Percentiles rank a stretch among this genome's conserved stretches.
Evolutionary conservation across 1,284 basidiomycete genomes (phyloP).

Genomic region (Sphagnurus paluster): DNA sequence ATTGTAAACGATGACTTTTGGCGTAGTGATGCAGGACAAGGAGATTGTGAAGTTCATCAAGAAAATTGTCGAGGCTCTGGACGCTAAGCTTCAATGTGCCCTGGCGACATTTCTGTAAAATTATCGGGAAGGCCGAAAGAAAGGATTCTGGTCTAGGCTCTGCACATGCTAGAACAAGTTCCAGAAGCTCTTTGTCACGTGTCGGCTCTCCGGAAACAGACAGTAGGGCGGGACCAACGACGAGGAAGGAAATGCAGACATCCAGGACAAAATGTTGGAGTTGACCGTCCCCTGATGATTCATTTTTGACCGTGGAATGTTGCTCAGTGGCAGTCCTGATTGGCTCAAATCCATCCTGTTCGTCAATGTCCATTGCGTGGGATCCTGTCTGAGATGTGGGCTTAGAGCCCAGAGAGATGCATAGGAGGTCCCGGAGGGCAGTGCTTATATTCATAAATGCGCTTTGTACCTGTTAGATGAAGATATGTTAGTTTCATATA

Average conservation of each 20-base stretch:
- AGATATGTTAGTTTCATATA: neutral
- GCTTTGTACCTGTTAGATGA: conserved; percentile 51
- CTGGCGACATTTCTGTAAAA: conserved; percentile 56
- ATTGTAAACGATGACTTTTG: conserved; percentile 53
- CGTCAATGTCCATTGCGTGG: conserved; percentile 38
- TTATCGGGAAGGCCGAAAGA: conserved; percentile 54
- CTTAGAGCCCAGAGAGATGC: conserved; percentile 21
- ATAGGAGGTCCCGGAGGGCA: conserved; percentile 38
- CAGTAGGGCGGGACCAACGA: conserved; percentile 59
- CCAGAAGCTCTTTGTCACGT: conserved; percentile 63
- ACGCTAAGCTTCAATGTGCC: conserved; percentile 55
- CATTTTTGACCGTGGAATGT: conserved; percentile 26
- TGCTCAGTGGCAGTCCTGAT: conserved; percentile 44
- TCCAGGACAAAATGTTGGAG: conserved; percentile 37
- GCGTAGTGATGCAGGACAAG: conserved; percentile 60
- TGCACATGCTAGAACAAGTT: conserved; percentile 55
- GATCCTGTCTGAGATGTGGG: conserved; percentile 13
- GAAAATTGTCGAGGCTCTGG: conserved; percentile 51
- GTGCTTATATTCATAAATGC: conserved; percentile 40
- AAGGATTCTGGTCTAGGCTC: conserved; percentile 47
- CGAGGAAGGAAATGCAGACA: conserved; percentile 55
- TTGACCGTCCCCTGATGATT: conserved; percentile 28
- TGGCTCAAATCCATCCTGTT: conserved; percentile 68
- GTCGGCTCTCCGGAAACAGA: conserved; percentile 55
- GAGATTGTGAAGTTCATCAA: conserved; percentile 55